These are phyloP conservation scores for Sanguinoderma infundibulare DNA, from an alignment of 1,284 basidiomycete species.

Conservation along the genomic window DNA sequence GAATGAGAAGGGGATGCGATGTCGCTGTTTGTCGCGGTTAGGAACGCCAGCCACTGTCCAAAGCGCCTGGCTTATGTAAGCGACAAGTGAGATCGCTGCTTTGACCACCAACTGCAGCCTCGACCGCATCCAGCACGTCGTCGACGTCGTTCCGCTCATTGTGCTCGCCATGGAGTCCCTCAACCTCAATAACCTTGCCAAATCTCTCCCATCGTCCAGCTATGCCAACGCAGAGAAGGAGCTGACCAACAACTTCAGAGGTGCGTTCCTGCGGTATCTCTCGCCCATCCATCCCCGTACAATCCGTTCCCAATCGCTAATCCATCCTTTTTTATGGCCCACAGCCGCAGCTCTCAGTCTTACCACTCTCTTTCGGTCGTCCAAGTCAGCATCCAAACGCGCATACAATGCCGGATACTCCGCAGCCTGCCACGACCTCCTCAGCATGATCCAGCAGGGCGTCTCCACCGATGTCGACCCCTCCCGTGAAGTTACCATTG, in stretches of 20 bases:
- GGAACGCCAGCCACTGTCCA: too few relatives aligned
- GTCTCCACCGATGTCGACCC: slow-evolving; percentile 48
- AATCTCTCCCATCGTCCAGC: slow-evolving; percentile 67
- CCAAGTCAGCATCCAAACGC: slow-evolving; percentile 70
- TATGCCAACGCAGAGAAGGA: slow-evolving; percentile 73
- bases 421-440: slow-evolving; percentile 75
- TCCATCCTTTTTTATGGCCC: not conserved
- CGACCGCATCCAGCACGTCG: too few relatives aligned
- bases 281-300: not conserved
- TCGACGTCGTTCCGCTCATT: not conserved
- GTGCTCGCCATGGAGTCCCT: slow-evolving; percentile 59
- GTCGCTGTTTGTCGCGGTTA: too few relatives aligned
- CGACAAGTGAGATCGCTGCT: too few relatives aligned
- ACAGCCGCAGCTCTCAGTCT: slow-evolving; percentile 79
- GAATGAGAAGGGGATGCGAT: too few relatives aligned
- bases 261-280: slow-evolving; percentile 39
- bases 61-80: too few relatives aligned
- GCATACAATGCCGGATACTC: slow-evolving; percentile 80
- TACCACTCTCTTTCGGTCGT: slow-evolving; percentile 81
- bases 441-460: slow-evolving; percentile 80
- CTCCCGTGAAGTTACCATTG: slow-evolving; percentile 61
- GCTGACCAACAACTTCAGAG: slow-evolving; percentile 79
- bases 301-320: not conserved
- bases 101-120: too few relatives aligned
- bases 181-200: slow-evolving; percentile 76